Conservation (phyloP, 768 basidiomycete species). For the Lactifluus subvellereus region DNA sequence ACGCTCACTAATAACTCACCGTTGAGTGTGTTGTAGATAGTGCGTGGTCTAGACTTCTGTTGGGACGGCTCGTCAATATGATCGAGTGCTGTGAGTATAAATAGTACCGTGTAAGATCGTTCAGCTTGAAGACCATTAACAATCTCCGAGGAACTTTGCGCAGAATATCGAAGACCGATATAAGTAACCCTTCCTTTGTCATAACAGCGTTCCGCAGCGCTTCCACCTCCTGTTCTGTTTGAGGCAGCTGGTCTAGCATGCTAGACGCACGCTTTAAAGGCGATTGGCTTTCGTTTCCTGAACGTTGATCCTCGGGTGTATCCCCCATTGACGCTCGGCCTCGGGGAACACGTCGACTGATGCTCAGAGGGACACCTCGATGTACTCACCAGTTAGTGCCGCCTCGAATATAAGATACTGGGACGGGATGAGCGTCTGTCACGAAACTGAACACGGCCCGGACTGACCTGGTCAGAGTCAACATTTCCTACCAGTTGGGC, state of each 20-base stretch:
- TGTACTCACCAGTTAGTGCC: slow-evolving; percentile 67
- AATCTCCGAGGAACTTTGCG: slow-evolving; percentile 80
- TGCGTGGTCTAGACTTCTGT: slow-evolving; percentile 74
- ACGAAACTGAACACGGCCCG: not conserved
- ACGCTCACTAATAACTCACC: slow-evolving; percentile 33
- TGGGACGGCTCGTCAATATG: not conserved
- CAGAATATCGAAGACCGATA: slow-evolving; percentile 83
- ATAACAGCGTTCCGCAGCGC: slow-evolving; percentile 79
- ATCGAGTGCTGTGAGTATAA: not conserved
- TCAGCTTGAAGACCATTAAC: slow-evolving; percentile 78
- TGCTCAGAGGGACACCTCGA: not conserved
- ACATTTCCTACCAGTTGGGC: slow-evolving; percentile 91
- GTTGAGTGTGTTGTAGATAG: slow-evolving; percentile 84
- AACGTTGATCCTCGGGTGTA: slow-evolving; percentile 43
- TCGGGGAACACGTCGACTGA: slow-evolving; percentile 9
- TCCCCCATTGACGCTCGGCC: slow-evolving; percentile 70
- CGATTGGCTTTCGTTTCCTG: slow-evolving; percentile 28
- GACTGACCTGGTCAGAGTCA: slow-evolving; percentile 69
- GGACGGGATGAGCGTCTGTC: not conserved
- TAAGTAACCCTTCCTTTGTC: slow-evolving; percentile 72
- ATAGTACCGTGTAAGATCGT: slow-evolving; percentile 71
- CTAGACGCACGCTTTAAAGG: slow-evolving; percentile 62
- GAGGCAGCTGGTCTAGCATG: slow-evolving; percentile 68
- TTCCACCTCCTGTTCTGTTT: slow-evolving; percentile 72
- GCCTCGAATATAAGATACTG: slow-evolving; percentile 95